phyloP scores from a whole-genome alignment of 2,329 filamentous ascomycete genomes.

The Aureobasidium sp. region DNA sequence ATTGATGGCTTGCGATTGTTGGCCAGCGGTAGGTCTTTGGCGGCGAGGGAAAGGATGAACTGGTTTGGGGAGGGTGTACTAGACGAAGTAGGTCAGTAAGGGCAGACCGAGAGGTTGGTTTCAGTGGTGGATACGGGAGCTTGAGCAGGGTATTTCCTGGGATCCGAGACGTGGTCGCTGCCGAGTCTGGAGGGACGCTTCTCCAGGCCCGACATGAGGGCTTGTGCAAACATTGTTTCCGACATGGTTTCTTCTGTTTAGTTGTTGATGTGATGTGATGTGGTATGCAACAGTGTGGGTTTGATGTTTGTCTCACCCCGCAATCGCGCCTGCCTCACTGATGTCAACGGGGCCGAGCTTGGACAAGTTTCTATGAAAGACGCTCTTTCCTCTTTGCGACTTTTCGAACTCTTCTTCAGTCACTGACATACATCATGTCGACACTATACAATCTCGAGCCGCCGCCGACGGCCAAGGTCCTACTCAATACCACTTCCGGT shows the following conservation, averaged over 20 bases:
- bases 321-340: not conserved
- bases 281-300: not conserved
- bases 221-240: conserved; percentile 75
- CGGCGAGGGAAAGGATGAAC: conserved; percentile 43
- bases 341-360: conserved; percentile 9
- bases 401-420: not conserved
- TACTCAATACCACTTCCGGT: conserved; percentile 82
- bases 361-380: not conserved
- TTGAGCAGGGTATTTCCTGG: conserved; percentile 65
- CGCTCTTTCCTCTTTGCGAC: not conserved
- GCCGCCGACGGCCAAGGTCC: conserved; percentile 82
- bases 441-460: conserved; percentile 90
- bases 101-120: too few relatives aligned
- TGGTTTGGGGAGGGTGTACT: conserved; percentile 66
- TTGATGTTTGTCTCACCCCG: not conserved
- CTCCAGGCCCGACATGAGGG: conserved; percentile 74
- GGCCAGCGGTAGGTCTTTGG: conserved; percentile 34
- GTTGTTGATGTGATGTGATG: not conserved
- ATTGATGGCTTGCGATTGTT: conserved; percentile 31
- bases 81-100: not conserved
- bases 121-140: conserved; percentile 49
- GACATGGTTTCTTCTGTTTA: conserved; percentile 14
- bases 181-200: conserved; percentile 70
- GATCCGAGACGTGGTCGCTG: conserved; percentile 85
- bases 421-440: conserved; percentile 57